Evolutionary conservation across 1,139 yeast species (phyloP), one percentile per base, ranked within the genome.

Genomic region (Protomyces gravidus): DNA sequence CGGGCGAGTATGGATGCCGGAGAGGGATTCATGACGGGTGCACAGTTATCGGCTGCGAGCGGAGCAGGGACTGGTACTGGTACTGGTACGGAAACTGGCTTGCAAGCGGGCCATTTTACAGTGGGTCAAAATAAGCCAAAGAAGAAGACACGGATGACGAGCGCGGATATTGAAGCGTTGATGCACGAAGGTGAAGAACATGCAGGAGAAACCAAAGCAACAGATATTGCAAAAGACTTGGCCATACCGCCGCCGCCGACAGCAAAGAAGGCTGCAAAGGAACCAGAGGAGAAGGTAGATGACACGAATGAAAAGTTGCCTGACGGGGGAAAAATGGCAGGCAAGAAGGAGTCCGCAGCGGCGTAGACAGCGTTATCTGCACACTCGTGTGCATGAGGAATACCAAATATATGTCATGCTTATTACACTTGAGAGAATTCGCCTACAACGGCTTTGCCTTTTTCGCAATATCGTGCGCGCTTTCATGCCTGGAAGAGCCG

Each of bases 131-230:
- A 47, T 3, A 45, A 32, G 6, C 45, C 25, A 49, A 53, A 53
- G 26, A 45, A 32, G 36, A 45, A 26, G 50, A 45, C 51, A 23
- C 32, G 58, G 13, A 45, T 53, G 58, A 53, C 58, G 27, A 50
- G 51, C 3, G 58, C 58, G 4, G 58, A 53, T 32, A 46, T 53
- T 9, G 58, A 53, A 45, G 58, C 58, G 13, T 46, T 53, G 58
- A 50, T 50, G 26, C 32, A 40, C 26, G 58, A 53, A 46, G 50
- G 47, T 30, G 58, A 53, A 23, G 42, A 36, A 36, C 36, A 15
- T 13, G 36, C 36, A 15, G n/a, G 15, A 30, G 36, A 30, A 7
- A 30, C 36, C 11, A 7, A 15, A 1, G n/a, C 36, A 15, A 36
- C 42, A 5, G 11, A 19, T 5, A 36, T 23, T 5, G 11, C 11